Conservation (phyloP, 768 basidiomycete genomes). For the Macrolepiota albuminosa region DNA sequence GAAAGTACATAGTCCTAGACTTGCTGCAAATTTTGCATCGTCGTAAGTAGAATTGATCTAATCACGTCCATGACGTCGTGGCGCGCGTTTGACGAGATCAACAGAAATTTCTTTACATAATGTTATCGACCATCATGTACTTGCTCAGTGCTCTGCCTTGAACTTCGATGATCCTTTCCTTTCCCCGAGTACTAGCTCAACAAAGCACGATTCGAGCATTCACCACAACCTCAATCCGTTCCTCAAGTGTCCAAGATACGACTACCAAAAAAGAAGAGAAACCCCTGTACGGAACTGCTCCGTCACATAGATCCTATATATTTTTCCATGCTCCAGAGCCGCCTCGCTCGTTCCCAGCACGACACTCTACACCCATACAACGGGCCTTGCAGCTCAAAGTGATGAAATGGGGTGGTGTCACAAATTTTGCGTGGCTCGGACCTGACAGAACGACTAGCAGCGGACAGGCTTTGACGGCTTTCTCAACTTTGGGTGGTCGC, state of each 20-base stretch:
- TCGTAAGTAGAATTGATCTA: no score
- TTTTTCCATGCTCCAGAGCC: conserved; percentile 48
- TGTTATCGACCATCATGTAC: background rate
- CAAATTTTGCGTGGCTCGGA: conserved; percentile 58
- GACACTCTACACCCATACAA: conserved; percentile 43
- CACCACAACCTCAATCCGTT: background rate
- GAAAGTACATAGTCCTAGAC: no score
- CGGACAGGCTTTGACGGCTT: conserved; percentile 40
- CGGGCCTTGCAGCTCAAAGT: conserved; percentile 42
- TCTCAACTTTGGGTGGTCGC: conserved; percentile 41
- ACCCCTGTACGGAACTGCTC: conserved; percentile 43
- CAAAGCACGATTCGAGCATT: background rate
- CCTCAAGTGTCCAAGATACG: background rate
- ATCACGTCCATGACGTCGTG: background rate
- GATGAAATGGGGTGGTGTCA: conserved; percentile 44
- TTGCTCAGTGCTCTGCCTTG: background rate
- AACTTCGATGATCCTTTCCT: background rate
- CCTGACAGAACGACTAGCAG: background rate
- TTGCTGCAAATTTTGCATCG: no score
- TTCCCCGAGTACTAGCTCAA: background rate
- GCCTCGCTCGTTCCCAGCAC: conserved; percentile 44
- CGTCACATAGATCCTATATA: conserved; percentile 48
- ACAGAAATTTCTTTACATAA: background rate
- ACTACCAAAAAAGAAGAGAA: background rate
- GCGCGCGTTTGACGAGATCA: background rate